Conservation (phyloP, 169 alveolate genomes). For the Plasmodium inui region DNA sequence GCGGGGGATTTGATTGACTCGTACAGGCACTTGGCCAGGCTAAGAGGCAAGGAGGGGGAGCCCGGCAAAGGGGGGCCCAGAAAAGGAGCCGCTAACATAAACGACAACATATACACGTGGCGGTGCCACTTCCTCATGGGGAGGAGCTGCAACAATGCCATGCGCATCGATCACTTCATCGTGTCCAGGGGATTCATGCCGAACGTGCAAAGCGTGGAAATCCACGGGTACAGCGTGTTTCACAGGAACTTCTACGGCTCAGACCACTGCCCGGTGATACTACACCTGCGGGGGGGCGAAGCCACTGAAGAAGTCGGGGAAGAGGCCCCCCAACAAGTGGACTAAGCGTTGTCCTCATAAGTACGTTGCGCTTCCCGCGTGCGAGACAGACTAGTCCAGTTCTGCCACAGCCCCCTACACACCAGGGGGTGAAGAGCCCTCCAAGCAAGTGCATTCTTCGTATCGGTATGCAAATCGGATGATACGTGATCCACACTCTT, state of each 20-base stretch:
- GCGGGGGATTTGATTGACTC: constrained; percentile 54
- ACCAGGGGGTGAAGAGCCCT: no score
- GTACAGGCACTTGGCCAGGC: constrained; percentile 27
- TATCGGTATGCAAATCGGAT: no score
- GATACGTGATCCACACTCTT: not conserved
- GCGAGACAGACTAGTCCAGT: not conserved
- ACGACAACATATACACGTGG: constrained; percentile 73
- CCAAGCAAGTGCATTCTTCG: no score
- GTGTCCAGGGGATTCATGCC: constrained; percentile 37
- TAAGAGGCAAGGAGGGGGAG: not conserved
- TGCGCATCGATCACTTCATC: constrained; percentile 68
- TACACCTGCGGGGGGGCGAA: constrained; percentile 11
- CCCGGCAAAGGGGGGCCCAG: not conserved
- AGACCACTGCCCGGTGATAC: constrained; percentile 69
- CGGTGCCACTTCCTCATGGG: constrained; percentile 65
- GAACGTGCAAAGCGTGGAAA: constrained; percentile 21
- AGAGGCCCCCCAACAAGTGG: constrained; percentile 26
- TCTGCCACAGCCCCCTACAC: not conserved
- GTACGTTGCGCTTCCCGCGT: not conserved
- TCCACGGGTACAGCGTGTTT: constrained; percentile 57
- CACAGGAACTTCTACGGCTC: constrained; percentile 72
- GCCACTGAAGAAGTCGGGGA: constrained; percentile 3
- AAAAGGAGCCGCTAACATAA: constrained; percentile 11
- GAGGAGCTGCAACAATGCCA: constrained; percentile 51
- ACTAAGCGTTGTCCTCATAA: constrained; percentile 73